These are phyloP conservation scores for Rauvolfia tetraphylla DNA, from an alignment of 257 asterid species.

Conservation along the genomic window DNA sequence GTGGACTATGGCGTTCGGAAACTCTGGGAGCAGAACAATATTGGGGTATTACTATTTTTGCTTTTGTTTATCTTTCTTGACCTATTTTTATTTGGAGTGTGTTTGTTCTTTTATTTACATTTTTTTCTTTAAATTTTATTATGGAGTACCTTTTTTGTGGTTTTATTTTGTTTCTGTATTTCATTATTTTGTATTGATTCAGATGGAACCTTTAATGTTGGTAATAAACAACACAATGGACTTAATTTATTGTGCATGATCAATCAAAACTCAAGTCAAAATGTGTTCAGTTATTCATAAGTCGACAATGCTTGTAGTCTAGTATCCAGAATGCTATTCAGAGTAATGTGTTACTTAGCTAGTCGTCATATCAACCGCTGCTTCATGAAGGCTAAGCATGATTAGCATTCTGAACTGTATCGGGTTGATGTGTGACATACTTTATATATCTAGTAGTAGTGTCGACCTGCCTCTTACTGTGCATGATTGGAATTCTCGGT, in stretches of 20 bases:
- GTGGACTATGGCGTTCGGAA: slow-evolving; percentile 41
- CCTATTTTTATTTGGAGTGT: not conserved
- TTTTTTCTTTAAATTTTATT: not conserved
- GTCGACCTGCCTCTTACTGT: too few relatives aligned
- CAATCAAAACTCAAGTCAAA: not conserved
- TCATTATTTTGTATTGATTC: not conserved
- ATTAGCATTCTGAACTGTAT: not conserved
- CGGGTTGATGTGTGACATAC: too few relatives aligned
- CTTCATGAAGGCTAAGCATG: not conserved
- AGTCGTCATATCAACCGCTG: not conserved
- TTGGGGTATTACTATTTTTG: slow-evolving; percentile 28
- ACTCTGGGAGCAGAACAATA: slow-evolving; percentile 35
- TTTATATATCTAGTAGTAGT: too few relatives aligned
- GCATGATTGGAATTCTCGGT: too few relatives aligned
- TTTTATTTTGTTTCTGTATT: not conserved
- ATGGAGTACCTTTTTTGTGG: not conserved
- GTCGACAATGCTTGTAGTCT: not conserved
- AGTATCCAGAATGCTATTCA: not conserved
- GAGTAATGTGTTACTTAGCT: too few relatives aligned
- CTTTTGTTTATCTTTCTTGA: not conserved
- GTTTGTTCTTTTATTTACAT: not conserved
- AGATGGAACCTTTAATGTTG: not conserved
- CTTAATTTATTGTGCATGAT: not conserved
- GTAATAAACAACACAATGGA: not conserved
- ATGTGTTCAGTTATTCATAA: not conserved